A percentile compares a stretch with the other conserved stretches of the same genome.
Evolutionary conservation across 257 asterid species (phyloP).

Genomic region (Gardenia jasminoides): DNA sequence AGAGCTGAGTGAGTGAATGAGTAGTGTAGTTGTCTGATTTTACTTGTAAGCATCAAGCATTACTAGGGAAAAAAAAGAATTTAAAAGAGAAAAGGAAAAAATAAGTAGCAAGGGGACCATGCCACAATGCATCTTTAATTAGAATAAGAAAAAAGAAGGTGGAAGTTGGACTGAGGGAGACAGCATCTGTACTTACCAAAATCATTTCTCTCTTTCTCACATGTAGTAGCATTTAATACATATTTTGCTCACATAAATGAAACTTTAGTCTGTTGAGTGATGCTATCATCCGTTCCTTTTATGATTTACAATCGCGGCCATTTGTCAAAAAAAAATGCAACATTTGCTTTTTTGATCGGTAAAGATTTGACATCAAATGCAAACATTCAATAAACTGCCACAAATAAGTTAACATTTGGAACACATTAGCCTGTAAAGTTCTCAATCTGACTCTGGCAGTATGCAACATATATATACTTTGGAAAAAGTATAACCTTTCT

Average conservation of each 20-base stretch:
- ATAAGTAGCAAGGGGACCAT: not conserved
- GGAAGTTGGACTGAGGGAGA: not conserved
- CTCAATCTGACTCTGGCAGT: not conserved
- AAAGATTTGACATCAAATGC: not conserved
- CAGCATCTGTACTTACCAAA: not conserved
- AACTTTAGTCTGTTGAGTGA: not conserved
- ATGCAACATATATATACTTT: not conserved
- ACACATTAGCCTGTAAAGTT: slow-evolving; percentile 5
- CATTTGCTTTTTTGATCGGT: not conserved
- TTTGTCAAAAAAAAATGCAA: not conserved
- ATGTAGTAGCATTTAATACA: not conserved
- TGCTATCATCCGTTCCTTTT: not conserved
- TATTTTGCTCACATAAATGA: not conserved
- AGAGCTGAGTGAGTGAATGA: too few species aligned
- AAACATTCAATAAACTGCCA: not conserved
- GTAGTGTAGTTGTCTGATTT: not conserved
- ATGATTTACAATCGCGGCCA: not conserved
- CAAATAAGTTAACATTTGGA: not conserved
- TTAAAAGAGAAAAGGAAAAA: not conserved
- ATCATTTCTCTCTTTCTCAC: not conserved
- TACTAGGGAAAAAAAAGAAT: not conserved
- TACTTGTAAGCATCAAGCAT: not conserved
- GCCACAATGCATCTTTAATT: not conserved
- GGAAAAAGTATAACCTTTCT: not conserved
- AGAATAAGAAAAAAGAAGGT: not conserved